Conservation (phyloP, 106 monocot genomes). For the Posidonia australis region DNA sequence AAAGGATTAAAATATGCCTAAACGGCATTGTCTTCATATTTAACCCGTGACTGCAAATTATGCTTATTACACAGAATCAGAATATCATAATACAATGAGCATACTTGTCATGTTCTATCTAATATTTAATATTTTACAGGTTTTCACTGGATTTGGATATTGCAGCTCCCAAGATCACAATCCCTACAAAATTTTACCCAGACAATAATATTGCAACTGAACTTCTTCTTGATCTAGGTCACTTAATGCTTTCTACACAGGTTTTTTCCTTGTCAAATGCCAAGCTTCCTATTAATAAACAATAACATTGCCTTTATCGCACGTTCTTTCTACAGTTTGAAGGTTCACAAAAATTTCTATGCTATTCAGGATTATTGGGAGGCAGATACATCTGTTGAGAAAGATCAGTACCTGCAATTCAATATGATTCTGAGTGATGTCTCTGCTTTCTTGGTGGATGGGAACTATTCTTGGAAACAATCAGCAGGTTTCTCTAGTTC, state of each 20-base stretch:
- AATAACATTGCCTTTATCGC: neutral
- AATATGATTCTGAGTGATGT: conserved; percentile 89
- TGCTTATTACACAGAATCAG: no score
- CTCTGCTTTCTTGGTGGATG: conserved; percentile 95
- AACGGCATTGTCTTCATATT: no score
- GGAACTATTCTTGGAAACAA: conserved; percentile 71
- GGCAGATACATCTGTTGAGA: conserved; percentile 34
- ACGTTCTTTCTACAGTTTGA: neutral
- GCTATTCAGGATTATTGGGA: conserved; percentile 60
- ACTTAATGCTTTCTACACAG: conserved; percentile 67
- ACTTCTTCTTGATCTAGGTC: conserved; percentile 90
- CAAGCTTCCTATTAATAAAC: neutral
- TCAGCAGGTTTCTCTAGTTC: conserved; percentile 5
- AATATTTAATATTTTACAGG: conserved; percentile 24
- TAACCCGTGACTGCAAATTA: no score
- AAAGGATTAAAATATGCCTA: no score
- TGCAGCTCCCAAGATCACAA: conserved; percentile 92
- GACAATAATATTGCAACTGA: conserved; percentile 51
- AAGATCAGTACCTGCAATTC: conserved; percentile 74
- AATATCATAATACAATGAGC: no score
- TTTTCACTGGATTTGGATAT: conserved; percentile 90
- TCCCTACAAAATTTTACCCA: conserved; percentile 78
- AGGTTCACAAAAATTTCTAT: neutral
- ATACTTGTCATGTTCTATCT: neutral
- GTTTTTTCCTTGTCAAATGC: conserved; percentile 16